phyloP scores from a whole-genome alignment of 306 rosid species.

The Ammopiptanthus mongolicus region DNA sequence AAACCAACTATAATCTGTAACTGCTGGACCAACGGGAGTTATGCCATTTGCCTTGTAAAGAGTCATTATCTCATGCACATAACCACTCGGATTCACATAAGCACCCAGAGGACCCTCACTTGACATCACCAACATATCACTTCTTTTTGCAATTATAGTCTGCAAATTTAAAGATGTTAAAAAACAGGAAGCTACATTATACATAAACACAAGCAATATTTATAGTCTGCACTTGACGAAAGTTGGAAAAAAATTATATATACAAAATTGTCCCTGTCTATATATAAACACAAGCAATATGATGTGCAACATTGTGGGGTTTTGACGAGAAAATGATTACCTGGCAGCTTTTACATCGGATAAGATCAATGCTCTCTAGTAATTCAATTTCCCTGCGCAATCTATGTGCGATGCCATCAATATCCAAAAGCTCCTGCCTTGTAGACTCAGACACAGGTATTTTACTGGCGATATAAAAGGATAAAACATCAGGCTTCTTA shows the following conservation, averaged over 20 bases:
- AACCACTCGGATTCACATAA: slow-evolving; percentile 70
- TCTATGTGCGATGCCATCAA: slow-evolving; percentile 83
- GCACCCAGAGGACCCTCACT: slow-evolving; percentile 97
- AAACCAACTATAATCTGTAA: slow-evolving; percentile 85
- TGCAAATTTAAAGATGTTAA: slow-evolving; percentile 35
- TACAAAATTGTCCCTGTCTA: background rate
- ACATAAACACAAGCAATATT: background rate
- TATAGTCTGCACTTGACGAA: background rate
- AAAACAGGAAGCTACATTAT: background rate
- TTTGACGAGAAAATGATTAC: slow-evolving; percentile 35
- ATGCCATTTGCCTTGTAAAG: slow-evolving; percentile 71
- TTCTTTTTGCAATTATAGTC: slow-evolving; percentile 75
- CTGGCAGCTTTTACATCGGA: slow-evolving; percentile 73
- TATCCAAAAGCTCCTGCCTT: slow-evolving; percentile 93
- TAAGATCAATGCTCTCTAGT: slow-evolving; percentile 70
- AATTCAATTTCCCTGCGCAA: slow-evolving; percentile 92
- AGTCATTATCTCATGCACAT: slow-evolving; percentile 85
- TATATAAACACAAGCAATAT: background rate
- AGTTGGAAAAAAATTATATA: background rate
- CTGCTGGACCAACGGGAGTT: slow-evolving; percentile 55
- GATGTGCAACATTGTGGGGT: background rate
- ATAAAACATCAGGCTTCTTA: slow-evolving; percentile 76
- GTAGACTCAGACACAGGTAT: slow-evolving; percentile 92
- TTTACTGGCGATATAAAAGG: slow-evolving; percentile 90
- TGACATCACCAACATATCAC: slow-evolving; percentile 96